These are phyloP conservation scores for Eragrostis nindensis DNA, from an alignment of 176 grass and related monocot genomes.

Conservation along the genomic window DNA sequence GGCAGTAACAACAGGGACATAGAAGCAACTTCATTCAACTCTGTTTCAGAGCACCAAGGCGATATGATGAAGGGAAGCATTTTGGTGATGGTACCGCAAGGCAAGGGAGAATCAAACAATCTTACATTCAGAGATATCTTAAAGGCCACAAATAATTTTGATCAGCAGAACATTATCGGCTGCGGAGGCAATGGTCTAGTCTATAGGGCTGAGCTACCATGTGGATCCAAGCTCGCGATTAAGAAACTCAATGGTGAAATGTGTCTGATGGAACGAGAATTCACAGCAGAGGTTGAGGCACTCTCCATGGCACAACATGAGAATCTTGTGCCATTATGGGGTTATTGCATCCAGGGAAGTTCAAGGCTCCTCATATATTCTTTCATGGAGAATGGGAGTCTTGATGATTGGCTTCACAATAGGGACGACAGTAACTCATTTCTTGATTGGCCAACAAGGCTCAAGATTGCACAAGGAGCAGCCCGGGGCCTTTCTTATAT, in stretches of 20 bases:
- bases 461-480: conserved; percentile 77
- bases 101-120: conserved; percentile 59
- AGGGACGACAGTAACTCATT: conserved; percentile 40
- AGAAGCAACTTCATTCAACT: conserved; percentile 59
- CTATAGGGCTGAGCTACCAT: conserved; percentile 70
- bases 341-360: conserved; percentile 76
- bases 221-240: conserved; percentile 75
- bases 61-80: conserved; percentile 51
- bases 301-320: conserved; percentile 77
- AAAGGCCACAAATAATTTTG: conserved; percentile 87
- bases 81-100: conserved; percentile 63
- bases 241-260: conserved; percentile 82
- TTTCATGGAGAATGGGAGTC: conserved; percentile 96
- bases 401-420: conserved; percentile 94
- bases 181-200: conserved; percentile 91
- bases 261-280: conserved; percentile 87
- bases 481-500: conserved; percentile 80
- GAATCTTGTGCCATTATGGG: conserved; percentile 77
- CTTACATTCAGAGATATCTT: conserved; percentile 67
- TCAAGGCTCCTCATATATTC: conserved; percentile 82
- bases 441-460: conserved; percentile 79
- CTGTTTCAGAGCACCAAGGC: conserved; percentile 39
- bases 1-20: conserved; percentile 40
- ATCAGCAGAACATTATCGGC: conserved; percentile 80
- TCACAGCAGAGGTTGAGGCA: conserved; percentile 79